Base-by-base conservation (phyloP, 2,329 filamentous ascomycete genomes). In the Cryphonectria japonica region DNA sequence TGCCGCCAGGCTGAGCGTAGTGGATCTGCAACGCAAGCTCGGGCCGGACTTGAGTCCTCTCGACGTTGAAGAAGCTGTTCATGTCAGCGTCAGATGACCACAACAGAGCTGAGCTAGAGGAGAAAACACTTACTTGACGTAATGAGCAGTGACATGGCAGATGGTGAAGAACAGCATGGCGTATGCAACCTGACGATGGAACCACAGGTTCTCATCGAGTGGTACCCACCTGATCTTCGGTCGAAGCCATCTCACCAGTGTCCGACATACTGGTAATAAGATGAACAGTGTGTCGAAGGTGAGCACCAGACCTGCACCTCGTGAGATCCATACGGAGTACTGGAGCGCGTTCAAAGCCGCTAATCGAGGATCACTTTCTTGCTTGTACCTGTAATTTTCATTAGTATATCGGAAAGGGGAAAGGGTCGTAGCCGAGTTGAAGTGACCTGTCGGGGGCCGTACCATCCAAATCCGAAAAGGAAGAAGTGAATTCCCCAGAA, bases 201-300 rank as follows among this genome's bases (percentile, higher is more conserved):
- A 97, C 94, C 94, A 99, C 75, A 95, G 88, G 72, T 94, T 97
- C 83, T 99, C 96, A 78, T 99, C 96, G n/a, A 99, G 87, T 6
- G 96, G 96, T 16, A 98, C 80, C 84, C 92, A 97, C 80, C 90
- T 89, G 74, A 97, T 83, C 84, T 97, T 97, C 37, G 96, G 96
- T 74, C 96, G 89, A 70, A 98, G 81, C 78, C 89, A 92, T 79
- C 93, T 89, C 79, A 99, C 88, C 43, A 98, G 84, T 72, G 95
- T 98, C 76, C 96, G 88, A 85, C 95, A 99, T 85, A 99, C 97
- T 8, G 96, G 96, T 72, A 99, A 86, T 39, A 99, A 83, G 77
- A 99, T 97, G 75, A 98, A 85, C 78, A 93, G 92, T 69, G 89
- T 90, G 83, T 99, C 95, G 69, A 97, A 88, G 1, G 91, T 92